Conservation (phyloP, 129 eudicot species). For the Daucus carota region DNA sequence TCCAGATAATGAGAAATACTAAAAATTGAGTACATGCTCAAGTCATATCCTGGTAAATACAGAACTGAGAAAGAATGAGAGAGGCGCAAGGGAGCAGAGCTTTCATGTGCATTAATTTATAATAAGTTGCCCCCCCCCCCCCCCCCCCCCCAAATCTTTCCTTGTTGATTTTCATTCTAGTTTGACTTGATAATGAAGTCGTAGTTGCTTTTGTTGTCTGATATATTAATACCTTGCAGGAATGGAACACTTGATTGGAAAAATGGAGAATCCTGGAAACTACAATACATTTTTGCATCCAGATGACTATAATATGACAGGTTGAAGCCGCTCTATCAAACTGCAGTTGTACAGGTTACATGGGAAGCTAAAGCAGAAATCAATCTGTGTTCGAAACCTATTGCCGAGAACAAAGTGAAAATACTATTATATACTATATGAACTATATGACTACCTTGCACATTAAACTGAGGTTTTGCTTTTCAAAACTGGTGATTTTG, state of each 20-base stretch:
- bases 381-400: not conserved
- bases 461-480: slow-evolving; percentile 19
- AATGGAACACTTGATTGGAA: slow-evolving; percentile 73
- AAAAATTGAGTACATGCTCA: not conserved
- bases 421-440: slow-evolving; percentile 10
- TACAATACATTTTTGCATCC: slow-evolving; percentile 57
- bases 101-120: too few species aligned
- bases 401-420: not conserved
- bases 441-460: slow-evolving; percentile 20
- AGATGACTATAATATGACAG: slow-evolving; percentile 75
- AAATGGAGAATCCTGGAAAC: slow-evolving; percentile 72
- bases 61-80: too few species aligned
- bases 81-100: too few species aligned
- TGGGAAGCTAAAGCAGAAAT: not conserved
- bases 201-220: slow-evolving; percentile 7
- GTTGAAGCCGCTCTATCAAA: slow-evolving; percentile 19
- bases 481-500: not conserved
- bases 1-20: not conserved
- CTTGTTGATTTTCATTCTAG: not conserved
- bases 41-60: too few species aligned
- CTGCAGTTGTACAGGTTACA: not conserved
- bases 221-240: slow-evolving; percentile 45
- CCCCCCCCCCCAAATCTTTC: too few species aligned
- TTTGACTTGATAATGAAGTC: not conserved
- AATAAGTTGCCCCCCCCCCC: too few species aligned